These are phyloP conservation scores for Kluyveromyces nonfermentans DNA, from an alignment of 805 yeast genomes.

Conservation along the genomic window DNA sequence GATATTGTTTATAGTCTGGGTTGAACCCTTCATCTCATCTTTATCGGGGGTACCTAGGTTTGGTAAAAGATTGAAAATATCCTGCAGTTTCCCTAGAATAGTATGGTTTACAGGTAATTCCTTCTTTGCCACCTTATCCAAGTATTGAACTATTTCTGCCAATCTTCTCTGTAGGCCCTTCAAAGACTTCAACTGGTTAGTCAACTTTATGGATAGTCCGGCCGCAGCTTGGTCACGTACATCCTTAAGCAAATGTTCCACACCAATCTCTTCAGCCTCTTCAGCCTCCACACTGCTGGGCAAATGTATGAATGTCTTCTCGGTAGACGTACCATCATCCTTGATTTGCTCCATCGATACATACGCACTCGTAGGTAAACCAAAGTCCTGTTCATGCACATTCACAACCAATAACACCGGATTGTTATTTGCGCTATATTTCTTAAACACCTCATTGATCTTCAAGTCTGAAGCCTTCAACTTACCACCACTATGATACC, in stretches of 20 bases:
- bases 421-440: conserved; percentile 51
- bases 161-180: conserved; percentile 77
- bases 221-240: conserved; percentile 97
- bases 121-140: conserved; percentile 61
- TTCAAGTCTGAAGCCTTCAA: conserved; percentile 78
- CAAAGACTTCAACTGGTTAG: conserved; percentile 81
- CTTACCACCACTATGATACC: conserved; percentile 98
- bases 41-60: conserved; percentile 43
- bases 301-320: conserved; percentile 84
- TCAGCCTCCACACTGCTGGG: conserved; percentile 93
- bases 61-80: conserved; percentile 87
- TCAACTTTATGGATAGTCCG: conserved; percentile 71
- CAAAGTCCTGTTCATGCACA: conserved; percentile 72
- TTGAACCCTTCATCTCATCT: conserved; percentile 21
- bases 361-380: conserved; percentile 94
- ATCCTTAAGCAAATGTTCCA: conserved; percentile 89
- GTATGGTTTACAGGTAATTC: conserved; percentile 81
- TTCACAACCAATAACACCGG: conserved; percentile 88
- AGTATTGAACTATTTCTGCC: conserved; percentile 64
- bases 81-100: conserved; percentile 87
- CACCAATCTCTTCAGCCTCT: conserved; percentile 99
- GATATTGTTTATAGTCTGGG: conserved; percentile 24
- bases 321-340: conserved; percentile 90
- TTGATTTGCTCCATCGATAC: conserved; percentile 90
- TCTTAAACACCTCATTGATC: conserved; percentile 83